Percentiles rank a stretch among this genome's conserved stretches.
Conservation (phyloP, 345 rosid genomes). For the Aquilaria malaccensis region DNA sequence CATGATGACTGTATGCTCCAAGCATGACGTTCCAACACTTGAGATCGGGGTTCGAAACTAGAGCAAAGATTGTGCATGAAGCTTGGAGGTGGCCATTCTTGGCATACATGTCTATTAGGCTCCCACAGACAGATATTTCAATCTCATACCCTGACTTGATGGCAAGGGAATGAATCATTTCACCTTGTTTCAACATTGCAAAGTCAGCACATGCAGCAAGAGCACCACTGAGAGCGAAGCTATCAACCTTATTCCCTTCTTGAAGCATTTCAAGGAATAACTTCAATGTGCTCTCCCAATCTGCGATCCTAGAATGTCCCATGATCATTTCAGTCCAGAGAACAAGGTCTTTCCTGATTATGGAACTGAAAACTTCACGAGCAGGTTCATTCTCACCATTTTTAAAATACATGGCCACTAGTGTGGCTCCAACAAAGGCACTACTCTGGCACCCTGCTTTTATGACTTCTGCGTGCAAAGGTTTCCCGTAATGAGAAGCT, state of each 20-base stretch:
- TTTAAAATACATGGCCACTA: constrained; percentile 70
- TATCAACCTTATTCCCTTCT: constrained; percentile 46
- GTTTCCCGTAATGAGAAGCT: constrained; percentile 38
- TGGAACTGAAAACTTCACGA: constrained; percentile 31
- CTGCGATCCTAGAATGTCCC: constrained; percentile 62
- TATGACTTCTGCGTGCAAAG: constrained; percentile 53
- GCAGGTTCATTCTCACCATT: constrained; percentile 54
- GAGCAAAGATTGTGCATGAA: constrained; percentile 46
- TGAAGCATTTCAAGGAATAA: constrained; percentile 44
- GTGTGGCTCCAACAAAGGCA: constrained; percentile 55
- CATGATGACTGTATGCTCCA: constrained; percentile 67
- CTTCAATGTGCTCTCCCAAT: constrained; percentile 44
- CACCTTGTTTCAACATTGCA: constrained; percentile 62
- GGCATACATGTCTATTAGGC: constrained; percentile 77
- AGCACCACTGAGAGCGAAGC: constrained; percentile 68
- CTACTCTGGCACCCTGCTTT: constrained; percentile 48
- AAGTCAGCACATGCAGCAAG: constrained; percentile 75
- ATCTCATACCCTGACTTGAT: constrained; percentile 43
- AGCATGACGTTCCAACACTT: constrained; percentile 91
- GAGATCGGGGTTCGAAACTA: constrained; percentile 49
- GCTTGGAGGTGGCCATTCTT: constrained; percentile 54
- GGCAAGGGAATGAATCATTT: constrained; percentile 56
- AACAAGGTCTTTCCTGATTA: constrained; percentile 54
- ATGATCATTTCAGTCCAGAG: constrained; percentile 92
- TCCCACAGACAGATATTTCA: constrained; percentile 60